phyloP scores from a whole-genome alignment of 2,329 filamentous ascomycete species.

The Zymoseptoria passerinii region DNA sequence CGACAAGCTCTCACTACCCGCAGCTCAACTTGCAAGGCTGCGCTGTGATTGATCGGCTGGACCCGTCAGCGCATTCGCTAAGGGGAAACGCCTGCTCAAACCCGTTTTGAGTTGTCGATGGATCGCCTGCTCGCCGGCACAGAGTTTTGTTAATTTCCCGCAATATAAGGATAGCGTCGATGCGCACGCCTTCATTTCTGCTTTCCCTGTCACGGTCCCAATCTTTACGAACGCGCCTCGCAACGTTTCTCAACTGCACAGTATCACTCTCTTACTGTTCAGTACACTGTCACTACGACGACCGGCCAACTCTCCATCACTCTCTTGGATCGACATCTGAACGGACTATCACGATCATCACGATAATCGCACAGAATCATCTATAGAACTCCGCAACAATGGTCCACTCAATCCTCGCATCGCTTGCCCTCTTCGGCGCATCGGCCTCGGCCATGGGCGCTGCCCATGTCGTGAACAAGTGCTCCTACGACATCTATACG shows the following conservation, averaged over 20 bases:
- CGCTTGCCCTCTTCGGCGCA: constrained; percentile 19
- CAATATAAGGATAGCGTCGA: background rate
- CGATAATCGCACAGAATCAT: background rate
- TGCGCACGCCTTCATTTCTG: background rate
- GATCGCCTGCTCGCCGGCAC: background rate
- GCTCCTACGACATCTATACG: constrained; percentile 27
- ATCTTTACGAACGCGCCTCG: background rate
- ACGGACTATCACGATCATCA: background rate
- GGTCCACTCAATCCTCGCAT: constrained; percentile 18
- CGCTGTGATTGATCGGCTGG: background rate
- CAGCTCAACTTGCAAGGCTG: background rate
- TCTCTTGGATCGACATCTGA: background rate
- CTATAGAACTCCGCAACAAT: constrained; percentile 8
- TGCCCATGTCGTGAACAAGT: constrained; percentile 27
- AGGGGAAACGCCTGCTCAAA: background rate
- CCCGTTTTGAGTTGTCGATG: background rate
- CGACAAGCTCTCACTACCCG: background rate
- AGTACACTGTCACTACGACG: constrained; percentile 1
- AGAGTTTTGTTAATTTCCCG: background rate
- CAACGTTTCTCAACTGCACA: background rate
- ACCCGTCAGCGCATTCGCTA: background rate
- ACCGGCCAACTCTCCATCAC: background rate
- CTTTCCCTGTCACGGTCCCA: background rate
- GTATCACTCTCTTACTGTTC: constrained; percentile 1
- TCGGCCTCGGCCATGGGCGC: constrained; percentile 19